A percentile compares a stretch with the other conserved stretches of the same genome.
phyloP scores from a whole-genome alignment of 1,284 basidiomycete genomes.

The Trichosporon ovoides region DNA sequence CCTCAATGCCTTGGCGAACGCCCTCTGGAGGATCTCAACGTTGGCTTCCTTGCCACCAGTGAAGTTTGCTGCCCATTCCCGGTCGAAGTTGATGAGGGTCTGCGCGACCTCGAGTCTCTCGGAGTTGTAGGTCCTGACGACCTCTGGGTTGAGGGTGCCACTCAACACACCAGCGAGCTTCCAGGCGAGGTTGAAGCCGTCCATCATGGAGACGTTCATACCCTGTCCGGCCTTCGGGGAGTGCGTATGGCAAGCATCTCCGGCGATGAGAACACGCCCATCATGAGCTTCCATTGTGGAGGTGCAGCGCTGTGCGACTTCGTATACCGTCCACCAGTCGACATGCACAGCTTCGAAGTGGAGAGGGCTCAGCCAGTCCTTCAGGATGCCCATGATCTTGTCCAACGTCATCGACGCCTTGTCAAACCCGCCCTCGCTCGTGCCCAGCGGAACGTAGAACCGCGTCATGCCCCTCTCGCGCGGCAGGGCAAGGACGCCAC shows the following conservation, averaged over 20 bases:
- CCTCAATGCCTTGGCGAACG: no score
- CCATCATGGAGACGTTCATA: constrained; percentile 37
- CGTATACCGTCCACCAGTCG: constrained; percentile 41
- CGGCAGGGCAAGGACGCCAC: constrained; percentile 36
- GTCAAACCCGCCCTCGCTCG: constrained; percentile 13
- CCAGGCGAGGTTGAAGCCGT: constrained; percentile 49
- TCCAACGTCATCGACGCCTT: constrained; percentile 49
- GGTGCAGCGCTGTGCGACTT: constrained; percentile 51
- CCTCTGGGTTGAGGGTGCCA: constrained; percentile 60
- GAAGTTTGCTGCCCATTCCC: constrained; percentile 58
- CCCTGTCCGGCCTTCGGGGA: constrained; percentile 40
- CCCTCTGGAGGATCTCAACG: no score
- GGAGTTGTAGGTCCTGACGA: constrained; percentile 59
- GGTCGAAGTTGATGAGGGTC: constrained; percentile 75
- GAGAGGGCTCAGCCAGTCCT: constrained; percentile 64
- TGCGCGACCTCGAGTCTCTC: constrained; percentile 39
- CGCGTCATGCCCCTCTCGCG: constrained; percentile 33
- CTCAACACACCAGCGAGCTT: constrained; percentile 52
- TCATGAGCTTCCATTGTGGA: constrained; percentile 14
- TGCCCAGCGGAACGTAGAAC: constrained; percentile 22
- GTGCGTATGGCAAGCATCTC: constrained; percentile 39
- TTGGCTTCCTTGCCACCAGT: no score
- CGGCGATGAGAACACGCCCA: constrained; percentile 32
- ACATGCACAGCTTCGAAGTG: constrained; percentile 51
- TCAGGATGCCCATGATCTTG: constrained; percentile 59